phyloP scores from a whole-genome alignment of 148 eudicot species.

The Persicaria tinctoria region DNA sequence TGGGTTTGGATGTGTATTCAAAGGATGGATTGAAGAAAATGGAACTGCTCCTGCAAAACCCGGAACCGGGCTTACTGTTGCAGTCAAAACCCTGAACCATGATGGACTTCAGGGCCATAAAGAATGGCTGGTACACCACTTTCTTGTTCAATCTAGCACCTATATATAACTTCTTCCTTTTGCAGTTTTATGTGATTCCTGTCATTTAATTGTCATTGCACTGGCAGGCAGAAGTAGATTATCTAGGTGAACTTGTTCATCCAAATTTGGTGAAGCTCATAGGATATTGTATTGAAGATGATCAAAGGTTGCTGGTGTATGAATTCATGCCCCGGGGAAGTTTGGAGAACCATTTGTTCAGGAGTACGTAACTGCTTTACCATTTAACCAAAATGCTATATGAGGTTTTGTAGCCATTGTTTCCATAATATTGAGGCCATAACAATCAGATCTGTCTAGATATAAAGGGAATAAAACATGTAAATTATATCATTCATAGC shows the following conservation, averaged over 20 bases:
- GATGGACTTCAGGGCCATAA: slow-evolving; percentile 86
- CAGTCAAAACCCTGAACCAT: slow-evolving; percentile 72
- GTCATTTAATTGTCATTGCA: background rate
- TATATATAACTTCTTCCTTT: background rate
- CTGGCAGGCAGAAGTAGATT: slow-evolving; percentile 70
- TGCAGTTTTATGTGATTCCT: background rate
- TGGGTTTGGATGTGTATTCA: slow-evolving; percentile 75
- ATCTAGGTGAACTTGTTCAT: slow-evolving; percentile 71
- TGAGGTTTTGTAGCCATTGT: background rate
- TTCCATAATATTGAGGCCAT: background rate
- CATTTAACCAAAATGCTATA: background rate
- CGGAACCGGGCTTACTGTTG: slow-evolving; percentile 74
- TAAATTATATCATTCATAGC: background rate
- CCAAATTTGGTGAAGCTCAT: slow-evolving; percentile 58
- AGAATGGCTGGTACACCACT: slow-evolving; percentile 60
- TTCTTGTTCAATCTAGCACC: background rate
- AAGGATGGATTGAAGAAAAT: slow-evolving; percentile 75
- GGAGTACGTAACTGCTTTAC: slow-evolving; percentile 43
- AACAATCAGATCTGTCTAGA: background rate
- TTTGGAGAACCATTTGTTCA: slow-evolving; percentile 73
- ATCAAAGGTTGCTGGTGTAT: slow-evolving; percentile 68
- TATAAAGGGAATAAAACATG: background rate
- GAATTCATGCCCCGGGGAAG: slow-evolving; percentile 87
- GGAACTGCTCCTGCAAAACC: slow-evolving; percentile 78
- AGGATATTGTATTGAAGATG: slow-evolving; percentile 79